phyloP scores from a whole-genome alignment of 805 yeast species.

The Saccharomycopsis selenospora region DNA sequence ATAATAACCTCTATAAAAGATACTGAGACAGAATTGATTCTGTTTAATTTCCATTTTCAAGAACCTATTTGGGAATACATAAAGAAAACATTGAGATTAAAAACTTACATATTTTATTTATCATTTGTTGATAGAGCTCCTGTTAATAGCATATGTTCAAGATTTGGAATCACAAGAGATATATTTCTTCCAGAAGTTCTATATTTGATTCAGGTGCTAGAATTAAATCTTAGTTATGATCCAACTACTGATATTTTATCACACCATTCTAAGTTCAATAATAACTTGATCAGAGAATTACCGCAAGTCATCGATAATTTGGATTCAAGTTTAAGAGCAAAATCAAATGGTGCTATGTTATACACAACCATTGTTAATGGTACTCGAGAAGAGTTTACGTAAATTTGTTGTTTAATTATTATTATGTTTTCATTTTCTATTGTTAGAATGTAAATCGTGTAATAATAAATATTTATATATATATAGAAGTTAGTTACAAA shows the following conservation, averaged over 20 bases:
- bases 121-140: slow-evolving; percentile 26
- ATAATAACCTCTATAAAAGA: slow-evolving; percentile 21
- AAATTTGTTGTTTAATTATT: not conserved
- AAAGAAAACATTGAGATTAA: slow-evolving; percentile 26
- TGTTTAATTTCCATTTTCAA: slow-evolving; percentile 24
- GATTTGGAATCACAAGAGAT: slow-evolving; percentile 22
- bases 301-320: slow-evolving; percentile 11
- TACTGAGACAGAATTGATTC: slow-evolving; percentile 18
- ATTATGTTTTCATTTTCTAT: no score
- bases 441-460: no score
- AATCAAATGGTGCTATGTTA: slow-evolving; percentile 3
- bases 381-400: not conserved
- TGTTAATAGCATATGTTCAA: slow-evolving; percentile 22
- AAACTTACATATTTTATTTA: slow-evolving; percentile 29
- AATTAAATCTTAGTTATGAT: slow-evolving; percentile 26
- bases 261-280: slow-evolving; percentile 12
- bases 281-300: slow-evolving; percentile 20
- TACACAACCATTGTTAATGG: slow-evolving; percentile 2
- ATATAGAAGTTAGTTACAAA: no score
- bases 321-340: slow-evolving; percentile 11
- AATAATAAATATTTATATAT: no score
- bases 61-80: slow-evolving; percentile 24
- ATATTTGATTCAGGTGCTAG: slow-evolving; percentile 23
- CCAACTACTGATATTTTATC: slow-evolving; percentile 9
- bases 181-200: slow-evolving; percentile 22